phyloP scores from a whole-genome alignment of 495 filamentous ascomycete species.

The Filosporella fistucella region DNA sequence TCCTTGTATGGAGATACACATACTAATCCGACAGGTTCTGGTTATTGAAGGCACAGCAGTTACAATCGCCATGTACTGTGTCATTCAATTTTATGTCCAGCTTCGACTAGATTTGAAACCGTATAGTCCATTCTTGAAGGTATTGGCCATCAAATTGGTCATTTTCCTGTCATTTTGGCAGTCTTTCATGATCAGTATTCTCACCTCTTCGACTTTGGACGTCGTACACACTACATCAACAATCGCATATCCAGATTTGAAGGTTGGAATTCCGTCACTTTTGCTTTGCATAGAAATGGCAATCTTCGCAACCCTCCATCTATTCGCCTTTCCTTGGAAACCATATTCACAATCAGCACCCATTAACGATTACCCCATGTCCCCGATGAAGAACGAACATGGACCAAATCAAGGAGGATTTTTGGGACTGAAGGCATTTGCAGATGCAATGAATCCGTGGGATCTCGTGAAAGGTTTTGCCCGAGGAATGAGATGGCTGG shows the following conservation, averaged over 20 bases:
- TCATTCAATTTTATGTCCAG: slow-evolving; percentile 88
- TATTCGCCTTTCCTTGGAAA: slow-evolving; percentile 78
- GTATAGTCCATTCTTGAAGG: slow-evolving; percentile 74
- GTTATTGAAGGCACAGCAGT: slow-evolving; percentile 69
- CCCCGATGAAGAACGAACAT: slow-evolving; percentile 41
- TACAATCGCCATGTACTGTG: slow-evolving; percentile 83
- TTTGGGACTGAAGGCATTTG: slow-evolving; percentile 55
- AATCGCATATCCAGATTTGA: slow-evolving; percentile 68
- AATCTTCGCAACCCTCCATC: slow-evolving; percentile 70
- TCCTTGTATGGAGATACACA: neutral
- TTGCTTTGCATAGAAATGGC: slow-evolving; percentile 88
- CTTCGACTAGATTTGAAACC: slow-evolving; percentile 62
- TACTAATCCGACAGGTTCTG: slow-evolving; percentile 45
- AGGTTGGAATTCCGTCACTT: slow-evolving; percentile 74
- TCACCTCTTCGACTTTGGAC: slow-evolving; percentile 53
- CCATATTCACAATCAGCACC: slow-evolving; percentile 51
- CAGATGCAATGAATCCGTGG: slow-evolving; percentile 74
- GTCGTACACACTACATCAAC: slow-evolving; percentile 56
- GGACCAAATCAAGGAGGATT: slow-evolving; percentile 45
- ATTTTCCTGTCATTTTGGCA: slow-evolving; percentile 98
- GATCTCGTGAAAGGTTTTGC: slow-evolving; percentile 76
- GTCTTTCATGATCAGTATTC: slow-evolving; percentile 62
- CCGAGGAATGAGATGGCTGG: slow-evolving; percentile 77
- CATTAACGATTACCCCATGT: slow-evolving; percentile 27
- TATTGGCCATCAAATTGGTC: slow-evolving; percentile 85